Base-by-base conservation (phyloP, 164 flowering plant species). In the Echeveria elegans region DNA sequence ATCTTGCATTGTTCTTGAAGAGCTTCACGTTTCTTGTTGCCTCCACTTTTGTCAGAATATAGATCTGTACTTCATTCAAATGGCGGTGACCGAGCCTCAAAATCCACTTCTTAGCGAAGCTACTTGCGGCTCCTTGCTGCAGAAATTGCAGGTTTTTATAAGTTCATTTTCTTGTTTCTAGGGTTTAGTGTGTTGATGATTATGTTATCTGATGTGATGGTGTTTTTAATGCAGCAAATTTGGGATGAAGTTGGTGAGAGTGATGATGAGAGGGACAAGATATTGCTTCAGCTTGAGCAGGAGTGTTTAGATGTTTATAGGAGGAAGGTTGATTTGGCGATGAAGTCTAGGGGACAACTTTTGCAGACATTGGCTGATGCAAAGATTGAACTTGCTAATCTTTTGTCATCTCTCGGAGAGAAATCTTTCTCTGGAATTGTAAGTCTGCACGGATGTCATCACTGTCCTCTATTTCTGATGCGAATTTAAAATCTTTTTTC, bases 221-320 rank as follows among this genome's bases (percentile, higher is more conserved):
- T n/a, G n/a, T n/a, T n/a, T 50, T 71, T 26, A 34, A 30, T 82
- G 77, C 79, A 91, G 99, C 82, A 83, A 85, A 91, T 94, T 63
- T 94, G 99, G 99, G 92, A 91, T 79, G 99, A 94, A 67, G 96
- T 94, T 72, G 99, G 99, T 66, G 97, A 89, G 75, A 85, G 71
- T 70, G 96, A 94, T 70, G 96, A 82, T 66, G 96, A 89, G 66
- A 72, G 96, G 34, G 97, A 94, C 71, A 89, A 81, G 71, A 86
- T 91, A 93, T 86, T 94, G 64, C 89, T 90, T 79, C 96, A 90
- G 73, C 69, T 93, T 66, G 98, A 90, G 77, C 91, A 84, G 66
- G 99, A 94, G 63, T 94, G 99, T 77, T 81, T 94, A 77, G 97
- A 91, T 75, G 99, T 94, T 19, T 94, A 94, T 78, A 91, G 80